phyloP scores from a whole-genome alignment of 148 eudicot species.

The Silene conica region DNA sequence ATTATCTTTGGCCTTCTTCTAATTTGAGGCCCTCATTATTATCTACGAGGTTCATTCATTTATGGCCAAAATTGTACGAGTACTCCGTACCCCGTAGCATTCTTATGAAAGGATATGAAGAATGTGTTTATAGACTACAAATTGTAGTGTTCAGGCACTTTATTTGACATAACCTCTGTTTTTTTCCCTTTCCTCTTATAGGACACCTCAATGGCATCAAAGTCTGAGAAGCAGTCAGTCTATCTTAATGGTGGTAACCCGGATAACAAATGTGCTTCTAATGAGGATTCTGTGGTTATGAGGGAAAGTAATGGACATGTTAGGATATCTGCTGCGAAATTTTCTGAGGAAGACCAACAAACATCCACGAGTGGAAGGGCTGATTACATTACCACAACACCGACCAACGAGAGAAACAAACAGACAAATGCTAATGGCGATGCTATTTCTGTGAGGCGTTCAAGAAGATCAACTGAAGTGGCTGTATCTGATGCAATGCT shows the following conservation, averaged over 20 bases:
- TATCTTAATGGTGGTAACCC: neutral
- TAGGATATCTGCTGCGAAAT: conserved; percentile 9
- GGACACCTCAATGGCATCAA: conserved; percentile 28
- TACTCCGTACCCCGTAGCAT: too few relatives aligned
- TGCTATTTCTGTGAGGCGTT: conserved; percentile 12
- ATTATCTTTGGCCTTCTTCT: neutral
- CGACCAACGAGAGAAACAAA: conserved; percentile 20
- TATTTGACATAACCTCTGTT: neutral
- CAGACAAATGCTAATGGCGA: conserved; percentile 10
- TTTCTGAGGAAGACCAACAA: conserved; percentile 19
- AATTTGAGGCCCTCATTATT: neutral
- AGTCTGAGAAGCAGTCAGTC: neutral
- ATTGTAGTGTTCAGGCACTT: neutral
- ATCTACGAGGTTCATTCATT: too few relatives aligned
- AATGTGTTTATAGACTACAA: too few relatives aligned
- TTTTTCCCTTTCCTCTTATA: conserved; percentile 13
- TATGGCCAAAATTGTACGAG: neutral
- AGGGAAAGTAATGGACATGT: conserved; percentile 14
- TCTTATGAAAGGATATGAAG: too few relatives aligned
- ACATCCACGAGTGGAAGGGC: conserved; percentile 24
- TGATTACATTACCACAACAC: conserved; percentile 8
- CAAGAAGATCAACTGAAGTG: conserved; percentile 29
- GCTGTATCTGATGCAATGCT: conserved; percentile 14
- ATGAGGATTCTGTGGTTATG: conserved; percentile 16
- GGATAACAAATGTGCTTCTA: neutral